Percentiles rank a stretch among this genome's conserved stretches.
These are phyloP conservation scores for Samsoniella hepiali DNA, from an alignment of 2,329 filamentous ascomycete genomes.

Conservation along the genomic window DNA sequence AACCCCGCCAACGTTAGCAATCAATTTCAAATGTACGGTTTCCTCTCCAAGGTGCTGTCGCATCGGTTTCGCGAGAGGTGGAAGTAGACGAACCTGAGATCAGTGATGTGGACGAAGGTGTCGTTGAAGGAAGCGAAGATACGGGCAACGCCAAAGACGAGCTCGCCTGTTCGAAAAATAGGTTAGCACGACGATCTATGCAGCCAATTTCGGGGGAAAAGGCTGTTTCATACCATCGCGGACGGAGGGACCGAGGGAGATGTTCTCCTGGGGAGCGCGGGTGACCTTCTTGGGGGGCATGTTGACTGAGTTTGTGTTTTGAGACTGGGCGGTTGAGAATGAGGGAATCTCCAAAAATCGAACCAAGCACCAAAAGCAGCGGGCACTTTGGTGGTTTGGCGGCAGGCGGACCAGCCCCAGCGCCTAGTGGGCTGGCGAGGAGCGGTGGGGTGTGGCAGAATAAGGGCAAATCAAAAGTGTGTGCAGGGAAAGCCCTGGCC, in stretches of 20 bases:
- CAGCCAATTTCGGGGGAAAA: slow-evolving; percentile 9
- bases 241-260: slow-evolving; percentile 94
- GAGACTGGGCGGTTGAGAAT: slow-evolving; percentile 21
- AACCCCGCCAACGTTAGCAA: slow-evolving; percentile 28
- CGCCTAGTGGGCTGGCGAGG: slow-evolving; percentile 15
- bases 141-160: slow-evolving; percentile 96
- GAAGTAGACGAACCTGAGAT: slow-evolving; percentile 72
- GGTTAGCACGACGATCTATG: slow-evolving; percentile 19
- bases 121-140: slow-evolving; percentile 95
- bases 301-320: slow-evolving; percentile 25
- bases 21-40: neutral
- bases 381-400: slow-evolving; percentile 23
- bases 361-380: slow-evolving; percentile 26
- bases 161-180: slow-evolving; percentile 63
- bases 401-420: slow-evolving; percentile 19
- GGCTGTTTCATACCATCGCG: slow-evolving; percentile 72
- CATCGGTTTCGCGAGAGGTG: neutral
- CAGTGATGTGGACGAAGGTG: slow-evolving; percentile 97
- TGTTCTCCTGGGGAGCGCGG: slow-evolving; percentile 89
- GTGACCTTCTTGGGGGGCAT: slow-evolving; percentile 95
- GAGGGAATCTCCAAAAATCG: slow-evolving; percentile 22
- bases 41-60: neutral
- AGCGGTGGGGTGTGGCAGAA: slow-evolving; percentile 41
- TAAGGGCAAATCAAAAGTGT: slow-evolving; percentile 1
- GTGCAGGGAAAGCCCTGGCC: slow-evolving; percentile 30